Evolutionary conservation across 257 asterid genomes (phyloP).

Genomic region (Solanum boliviense): DNA sequence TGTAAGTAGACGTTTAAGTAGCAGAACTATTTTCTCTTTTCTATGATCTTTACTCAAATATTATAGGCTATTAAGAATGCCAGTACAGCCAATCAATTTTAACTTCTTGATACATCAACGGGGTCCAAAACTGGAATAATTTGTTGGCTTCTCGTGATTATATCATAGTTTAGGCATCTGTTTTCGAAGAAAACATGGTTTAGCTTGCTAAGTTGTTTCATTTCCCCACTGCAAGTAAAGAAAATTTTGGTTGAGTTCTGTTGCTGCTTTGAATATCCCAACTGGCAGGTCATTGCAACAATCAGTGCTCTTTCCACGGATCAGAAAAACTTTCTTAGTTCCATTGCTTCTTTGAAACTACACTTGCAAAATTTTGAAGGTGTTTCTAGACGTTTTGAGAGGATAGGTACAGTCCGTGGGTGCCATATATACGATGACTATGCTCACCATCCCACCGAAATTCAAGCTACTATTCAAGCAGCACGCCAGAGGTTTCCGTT

Average conservation of each 20-base stretch:
- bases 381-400: constrained; percentile 27
- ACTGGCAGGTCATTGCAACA: constrained; percentile 25
- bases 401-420: constrained; percentile 12
- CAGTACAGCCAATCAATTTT: neutral
- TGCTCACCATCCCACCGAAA: constrained; percentile 34
- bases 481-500: constrained; percentile 24
- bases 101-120: neutral
- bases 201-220: neutral
- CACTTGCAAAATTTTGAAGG: constrained; percentile 21
- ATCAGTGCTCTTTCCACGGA: constrained; percentile 12
- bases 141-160: neutral
- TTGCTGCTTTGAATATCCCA: neutral
- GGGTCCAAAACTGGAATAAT: neutral
- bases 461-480: constrained; percentile 24
- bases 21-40: neutral
- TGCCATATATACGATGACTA: constrained; percentile 27
- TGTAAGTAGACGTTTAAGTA: neutral
- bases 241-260: neutral
- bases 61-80: neutral
- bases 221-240: neutral
- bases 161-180: neutral
- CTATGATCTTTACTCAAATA: neutral
- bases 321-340: constrained; percentile 3
- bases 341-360: constrained; percentile 11
- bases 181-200: neutral